Evolutionary conservation across 2,329 filamentous ascomycete genomes (phyloP).

Genomic region (Epichloe sibirici): DNA sequence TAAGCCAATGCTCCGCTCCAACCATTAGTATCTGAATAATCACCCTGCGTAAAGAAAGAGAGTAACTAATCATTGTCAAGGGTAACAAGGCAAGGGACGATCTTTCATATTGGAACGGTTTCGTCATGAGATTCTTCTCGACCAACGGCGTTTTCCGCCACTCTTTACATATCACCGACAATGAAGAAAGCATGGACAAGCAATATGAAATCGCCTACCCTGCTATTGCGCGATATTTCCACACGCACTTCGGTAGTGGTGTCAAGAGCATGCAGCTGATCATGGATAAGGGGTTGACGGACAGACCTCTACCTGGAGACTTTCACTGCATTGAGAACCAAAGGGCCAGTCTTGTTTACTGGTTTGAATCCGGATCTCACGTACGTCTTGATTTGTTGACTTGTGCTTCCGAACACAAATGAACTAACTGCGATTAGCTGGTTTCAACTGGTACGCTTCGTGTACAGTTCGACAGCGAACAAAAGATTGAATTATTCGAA

Average conservation of each 20-base stretch:
- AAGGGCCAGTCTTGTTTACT: slow-evolving; percentile 75
- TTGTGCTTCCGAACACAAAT: background rate
- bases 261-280: slow-evolving; percentile 78
- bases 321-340: slow-evolving; percentile 64
- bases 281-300: slow-evolving; percentile 53
- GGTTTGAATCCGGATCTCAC: slow-evolving; percentile 74
- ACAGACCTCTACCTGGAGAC: slow-evolving; percentile 46
- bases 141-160: slow-evolving; percentile 65
- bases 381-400: slow-evolving; percentile 34
- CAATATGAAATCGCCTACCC: slow-evolving; percentile 77
- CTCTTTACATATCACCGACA: slow-evolving; percentile 46
- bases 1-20: slow-evolving; percentile 19
- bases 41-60: too few relatives aligned
- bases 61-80: slow-evolving; percentile 19
- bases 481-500: slow-evolving; percentile 76
- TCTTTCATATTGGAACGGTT: slow-evolving; percentile 63
- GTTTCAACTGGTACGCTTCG: slow-evolving; percentile 66
- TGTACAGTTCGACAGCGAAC: slow-evolving; percentile 65
- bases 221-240: slow-evolving; percentile 77
- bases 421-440: slow-evolving; percentile 36
- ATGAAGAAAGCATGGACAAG: slow-evolving; percentile 52
- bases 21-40: background rate
- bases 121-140: slow-evolving; percentile 75
- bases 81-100: slow-evolving; percentile 52
- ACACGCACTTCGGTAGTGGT: slow-evolving; percentile 77